Evolutionary conservation across 75 land plant species (phyloP).

Genomic region (Pinus albicaulis): DNA sequence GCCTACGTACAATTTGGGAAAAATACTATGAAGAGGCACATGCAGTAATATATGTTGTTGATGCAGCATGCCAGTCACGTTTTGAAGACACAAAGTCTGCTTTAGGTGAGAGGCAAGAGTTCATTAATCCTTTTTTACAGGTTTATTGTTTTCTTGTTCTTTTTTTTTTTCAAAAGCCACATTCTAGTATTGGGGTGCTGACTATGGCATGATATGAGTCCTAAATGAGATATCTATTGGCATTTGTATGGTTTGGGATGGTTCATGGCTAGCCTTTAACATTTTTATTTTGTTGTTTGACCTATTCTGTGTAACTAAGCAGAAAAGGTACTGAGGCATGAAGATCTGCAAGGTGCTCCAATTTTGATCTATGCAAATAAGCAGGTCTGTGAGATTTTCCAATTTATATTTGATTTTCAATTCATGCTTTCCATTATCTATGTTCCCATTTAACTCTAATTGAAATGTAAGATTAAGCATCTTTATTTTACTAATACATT

Average conservation of each 20-base stretch:
- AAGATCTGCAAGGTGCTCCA: slow-evolving; percentile 89
- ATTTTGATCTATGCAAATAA: slow-evolving; percentile 88
- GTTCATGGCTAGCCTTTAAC: neutral
- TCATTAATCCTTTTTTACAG: neutral
- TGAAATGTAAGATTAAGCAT: neutral
- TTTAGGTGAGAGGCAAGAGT: slow-evolving; percentile 43
- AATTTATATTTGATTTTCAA: neutral
- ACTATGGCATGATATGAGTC: neutral
- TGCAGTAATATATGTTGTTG: slow-evolving; percentile 91
- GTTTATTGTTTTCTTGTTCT: neutral
- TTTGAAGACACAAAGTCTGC: slow-evolving; percentile 96
- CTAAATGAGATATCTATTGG: neutral
- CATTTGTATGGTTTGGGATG: neutral
- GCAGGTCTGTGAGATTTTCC: slow-evolving; percentile 45
- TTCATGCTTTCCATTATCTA: neutral
- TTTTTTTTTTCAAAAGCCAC: neutral
- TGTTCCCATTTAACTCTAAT: neutral
- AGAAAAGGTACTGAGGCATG: slow-evolving; percentile 89
- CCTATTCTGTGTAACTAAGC: slow-evolving; percentile 9
- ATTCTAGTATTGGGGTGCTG: neutral
- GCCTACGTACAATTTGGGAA: slow-evolving; percentile 95
- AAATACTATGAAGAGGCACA: slow-evolving; percentile 98
- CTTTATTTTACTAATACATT: neutral
- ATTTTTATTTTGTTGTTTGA: neutral
- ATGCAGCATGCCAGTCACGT: slow-evolving; percentile 79